phyloP scores from a whole-genome alignment of 352 stramenopile species.

The Phytophthora citricola region DNA sequence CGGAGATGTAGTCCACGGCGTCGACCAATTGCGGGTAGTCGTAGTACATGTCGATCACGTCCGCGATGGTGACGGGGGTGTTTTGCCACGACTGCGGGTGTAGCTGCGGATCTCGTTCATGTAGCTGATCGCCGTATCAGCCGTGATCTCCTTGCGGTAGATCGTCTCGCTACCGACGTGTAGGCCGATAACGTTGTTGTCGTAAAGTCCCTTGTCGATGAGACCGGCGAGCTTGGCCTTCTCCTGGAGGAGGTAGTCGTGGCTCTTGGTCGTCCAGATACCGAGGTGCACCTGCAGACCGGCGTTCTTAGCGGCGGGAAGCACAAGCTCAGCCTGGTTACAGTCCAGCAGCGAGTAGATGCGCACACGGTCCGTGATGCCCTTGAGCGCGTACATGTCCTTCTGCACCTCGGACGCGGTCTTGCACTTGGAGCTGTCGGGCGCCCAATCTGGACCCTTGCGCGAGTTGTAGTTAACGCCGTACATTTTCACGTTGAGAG shows the following conservation, averaged over 20 bases:
- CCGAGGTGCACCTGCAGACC: slow-evolving; percentile 65
- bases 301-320: slow-evolving; percentile 49
- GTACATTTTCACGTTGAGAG: slow-evolving; percentile 61
- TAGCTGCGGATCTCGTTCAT: slow-evolving; percentile 56
- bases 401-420: slow-evolving; percentile 40
- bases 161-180: slow-evolving; percentile 73
- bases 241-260: slow-evolving; percentile 50
- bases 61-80: slow-evolving; percentile 69
- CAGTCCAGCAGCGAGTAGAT: slow-evolving; percentile 75
- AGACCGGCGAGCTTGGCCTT: slow-evolving; percentile 46
- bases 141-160: slow-evolving; percentile 68
- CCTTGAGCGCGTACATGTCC: slow-evolving; percentile 63
- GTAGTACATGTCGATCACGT: slow-evolving; percentile 76
- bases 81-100: slow-evolving; percentile 45
- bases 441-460: slow-evolving; percentile 56
- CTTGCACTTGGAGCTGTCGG: slow-evolving; percentile 55
- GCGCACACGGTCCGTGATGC: slow-evolving; percentile 56
- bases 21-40: slow-evolving; percentile 58
- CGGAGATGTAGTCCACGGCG: slow-evolving; percentile 68
- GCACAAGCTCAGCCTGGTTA: slow-evolving; percentile 48
- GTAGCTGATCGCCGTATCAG: slow-evolving; percentile 56
- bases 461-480: slow-evolving; percentile 81
- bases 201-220: slow-evolving; percentile 47
- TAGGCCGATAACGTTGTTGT: slow-evolving; percentile 58
- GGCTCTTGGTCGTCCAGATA: slow-evolving; percentile 59